These are phyloP conservation scores for Colletotrichum scovillei DNA, from an alignment of 2,329 filamentous ascomycete genomes.

Conservation along the genomic window DNA sequence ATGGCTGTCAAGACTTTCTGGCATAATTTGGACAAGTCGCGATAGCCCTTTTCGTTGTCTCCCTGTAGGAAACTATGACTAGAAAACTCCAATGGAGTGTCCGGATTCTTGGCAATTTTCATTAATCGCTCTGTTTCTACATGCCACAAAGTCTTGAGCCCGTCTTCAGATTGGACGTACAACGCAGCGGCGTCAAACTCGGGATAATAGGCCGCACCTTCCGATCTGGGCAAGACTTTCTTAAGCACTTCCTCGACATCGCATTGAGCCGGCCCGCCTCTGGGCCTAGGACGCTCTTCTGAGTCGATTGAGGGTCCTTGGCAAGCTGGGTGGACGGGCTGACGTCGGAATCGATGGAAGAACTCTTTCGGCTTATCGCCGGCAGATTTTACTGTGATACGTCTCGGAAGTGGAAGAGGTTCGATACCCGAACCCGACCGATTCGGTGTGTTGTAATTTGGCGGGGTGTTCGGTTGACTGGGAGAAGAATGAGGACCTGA, in stretches of 20 bases:
- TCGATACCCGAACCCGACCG: no score
- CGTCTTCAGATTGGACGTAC: background rate
- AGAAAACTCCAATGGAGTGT: background rate
- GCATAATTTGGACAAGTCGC: background rate
- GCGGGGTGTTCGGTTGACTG: no score
- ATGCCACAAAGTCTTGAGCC: background rate
- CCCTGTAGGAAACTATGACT: background rate
- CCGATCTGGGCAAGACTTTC: background rate
- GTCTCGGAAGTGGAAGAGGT: no score
- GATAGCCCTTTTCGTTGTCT: background rate
- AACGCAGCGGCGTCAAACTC: background rate
- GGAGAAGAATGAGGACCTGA: no score
- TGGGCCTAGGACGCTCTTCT: background rate
- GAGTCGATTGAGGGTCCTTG: background rate
- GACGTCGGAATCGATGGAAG: background rate
- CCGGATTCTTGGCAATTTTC: background rate
- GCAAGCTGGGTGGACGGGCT: background rate
- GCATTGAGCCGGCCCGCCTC: background rate
- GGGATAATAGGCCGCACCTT: background rate
- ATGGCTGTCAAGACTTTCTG: constrained; percentile 3
- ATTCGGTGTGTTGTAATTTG: no score
- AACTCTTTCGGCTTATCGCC: no score
- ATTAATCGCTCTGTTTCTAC: background rate
- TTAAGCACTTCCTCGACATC: background rate
- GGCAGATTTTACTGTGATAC: no score